Percentiles rank a stretch among this genome's conserved stretches.
These are phyloP conservation scores for Cladosporium austrohemisphaericum DNA, from an alignment of 2,329 filamentous ascomycete genomes.

Conservation along the genomic window DNA sequence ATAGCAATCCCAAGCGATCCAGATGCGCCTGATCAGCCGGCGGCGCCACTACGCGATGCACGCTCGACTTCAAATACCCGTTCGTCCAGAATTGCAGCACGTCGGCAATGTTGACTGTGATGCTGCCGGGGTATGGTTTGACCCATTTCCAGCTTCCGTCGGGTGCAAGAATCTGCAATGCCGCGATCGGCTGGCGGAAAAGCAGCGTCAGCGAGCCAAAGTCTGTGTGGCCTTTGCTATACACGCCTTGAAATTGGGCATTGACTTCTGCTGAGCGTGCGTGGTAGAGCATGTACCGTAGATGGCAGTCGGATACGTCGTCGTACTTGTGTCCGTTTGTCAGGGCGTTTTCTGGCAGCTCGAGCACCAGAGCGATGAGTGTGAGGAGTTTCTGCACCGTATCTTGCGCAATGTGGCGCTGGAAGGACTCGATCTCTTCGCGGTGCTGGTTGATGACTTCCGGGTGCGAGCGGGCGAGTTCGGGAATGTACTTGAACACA, in stretches of 20 bases:
- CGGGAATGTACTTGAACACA: constrained; percentile 52
- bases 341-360: constrained; percentile 58
- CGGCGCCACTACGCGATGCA: constrained; percentile 50
- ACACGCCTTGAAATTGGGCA: constrained; percentile 26
- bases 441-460: constrained; percentile 48
- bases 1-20: constrained; percentile 43
- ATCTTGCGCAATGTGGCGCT: constrained; percentile 49
- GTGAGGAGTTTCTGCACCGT: constrained; percentile 56
- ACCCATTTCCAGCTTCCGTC: constrained; percentile 44
- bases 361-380: constrained; percentile 58
- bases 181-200: constrained; percentile 41
- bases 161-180: constrained; percentile 35
- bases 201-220: constrained; percentile 43
- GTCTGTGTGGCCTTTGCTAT: constrained; percentile 38
- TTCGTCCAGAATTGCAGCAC: constrained; percentile 39
- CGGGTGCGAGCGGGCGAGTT: constrained; percentile 43
- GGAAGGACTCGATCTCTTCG: constrained; percentile 55
- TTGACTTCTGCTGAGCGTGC: constrained; percentile 29
- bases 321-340: constrained; percentile 57
- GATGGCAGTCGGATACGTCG: constrained; percentile 25
- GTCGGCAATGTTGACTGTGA: constrained; percentile 42
- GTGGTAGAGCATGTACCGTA: constrained; percentile 31
- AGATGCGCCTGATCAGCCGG: constrained; percentile 47
- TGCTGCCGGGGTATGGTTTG: constrained; percentile 37
- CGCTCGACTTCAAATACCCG: constrained; percentile 46